Evolutionary conservation across 441 rosid species (phyloP).

Genomic region (Omphalea diandra): DNA sequence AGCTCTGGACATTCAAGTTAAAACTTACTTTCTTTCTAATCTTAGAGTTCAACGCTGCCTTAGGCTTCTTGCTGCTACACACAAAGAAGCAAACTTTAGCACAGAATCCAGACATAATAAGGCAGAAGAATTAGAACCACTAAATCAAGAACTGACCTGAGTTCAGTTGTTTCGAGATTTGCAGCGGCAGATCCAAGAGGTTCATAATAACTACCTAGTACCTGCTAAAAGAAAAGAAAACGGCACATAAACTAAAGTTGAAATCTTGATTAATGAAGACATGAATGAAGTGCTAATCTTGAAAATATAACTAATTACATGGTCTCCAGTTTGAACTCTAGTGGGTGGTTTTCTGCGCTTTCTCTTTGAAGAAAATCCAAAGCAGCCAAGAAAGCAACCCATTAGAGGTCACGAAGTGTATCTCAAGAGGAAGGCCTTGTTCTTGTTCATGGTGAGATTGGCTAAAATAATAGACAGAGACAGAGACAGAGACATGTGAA

Average conservation of each 20-base stretch:
- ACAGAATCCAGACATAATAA: not conserved
- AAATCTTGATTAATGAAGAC: not conserved
- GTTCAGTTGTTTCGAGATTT: constrained; percentile 30
- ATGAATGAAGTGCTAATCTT: not conserved
- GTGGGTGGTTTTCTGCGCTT: constrained; percentile 51
- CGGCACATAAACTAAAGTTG: not conserved
- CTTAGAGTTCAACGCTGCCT: constrained; percentile 44
- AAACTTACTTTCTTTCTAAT: constrained; percentile 76
- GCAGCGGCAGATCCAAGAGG: constrained; percentile 48
- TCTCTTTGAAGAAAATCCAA: constrained; percentile 62
- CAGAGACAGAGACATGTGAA: not conserved
- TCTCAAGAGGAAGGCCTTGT: not conserved
- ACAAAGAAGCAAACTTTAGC: constrained; percentile 3
- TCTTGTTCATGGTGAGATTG: constrained; percentile 15
- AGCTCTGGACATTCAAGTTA: constrained; percentile 60
- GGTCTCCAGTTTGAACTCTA: constrained; percentile 46
- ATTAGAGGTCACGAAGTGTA: constrained; percentile 25
- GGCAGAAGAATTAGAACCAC: too few relatives aligned
- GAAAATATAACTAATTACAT: constrained; percentile 39
- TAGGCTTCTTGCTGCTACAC: constrained; percentile 35
- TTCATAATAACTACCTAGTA: constrained; percentile 51
- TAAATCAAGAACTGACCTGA: constrained; percentile 34
- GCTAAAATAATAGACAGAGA: constrained; percentile 8
- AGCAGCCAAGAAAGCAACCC: constrained; percentile 61
- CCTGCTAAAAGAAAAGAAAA: constrained; percentile 38